phyloP scores from a whole-genome alignment of 495 filamentous ascomycete genomes.

The Aspergillus asperescens region DNA sequence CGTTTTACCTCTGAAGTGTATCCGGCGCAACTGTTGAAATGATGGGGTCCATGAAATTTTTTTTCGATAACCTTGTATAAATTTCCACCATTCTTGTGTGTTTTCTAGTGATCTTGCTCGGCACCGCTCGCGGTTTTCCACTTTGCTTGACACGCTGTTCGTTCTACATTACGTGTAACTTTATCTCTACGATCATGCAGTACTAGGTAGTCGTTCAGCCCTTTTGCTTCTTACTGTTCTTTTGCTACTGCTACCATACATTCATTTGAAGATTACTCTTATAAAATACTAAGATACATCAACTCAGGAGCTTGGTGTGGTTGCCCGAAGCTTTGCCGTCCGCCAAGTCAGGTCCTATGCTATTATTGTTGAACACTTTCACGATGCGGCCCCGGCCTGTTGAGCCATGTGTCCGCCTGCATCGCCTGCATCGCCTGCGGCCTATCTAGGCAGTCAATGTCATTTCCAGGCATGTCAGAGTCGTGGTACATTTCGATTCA shows the following conservation, averaged over 20 bases:
- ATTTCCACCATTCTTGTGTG: slow-evolving; percentile 11
- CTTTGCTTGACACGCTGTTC: slow-evolving; percentile 8
- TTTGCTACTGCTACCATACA: slow-evolving; percentile 1
- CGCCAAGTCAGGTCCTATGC: neutral
- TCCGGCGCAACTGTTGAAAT: slow-evolving; percentile 16
- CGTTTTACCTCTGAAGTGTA: slow-evolving; percentile 6
- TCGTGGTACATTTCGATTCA: neutral
- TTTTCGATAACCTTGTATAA: slow-evolving; percentile 24
- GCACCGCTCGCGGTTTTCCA: slow-evolving; percentile 14
- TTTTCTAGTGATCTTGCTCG: slow-evolving; percentile 2
- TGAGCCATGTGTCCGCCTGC: too few relatives aligned
- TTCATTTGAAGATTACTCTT: neutral
- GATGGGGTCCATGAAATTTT: slow-evolving; percentile 18
- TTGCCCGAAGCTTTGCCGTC: neutral
- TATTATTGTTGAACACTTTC: neutral
- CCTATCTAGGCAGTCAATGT: neutral
- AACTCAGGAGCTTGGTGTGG: neutral
- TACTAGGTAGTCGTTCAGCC: slow-evolving; percentile 21
- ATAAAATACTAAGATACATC: too few relatives aligned
- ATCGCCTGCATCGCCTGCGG: too few relatives aligned
- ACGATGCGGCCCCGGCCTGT: too few relatives aligned
- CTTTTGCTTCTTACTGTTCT: neutral
- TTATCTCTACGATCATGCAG: slow-evolving; percentile 34
- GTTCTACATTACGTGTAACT: slow-evolving; percentile 29
- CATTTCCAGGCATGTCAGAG: neutral